phyloP scores from a whole-genome alignment of 768 basidiomycete genomes.

The Leccinum ochraceum region DNA sequence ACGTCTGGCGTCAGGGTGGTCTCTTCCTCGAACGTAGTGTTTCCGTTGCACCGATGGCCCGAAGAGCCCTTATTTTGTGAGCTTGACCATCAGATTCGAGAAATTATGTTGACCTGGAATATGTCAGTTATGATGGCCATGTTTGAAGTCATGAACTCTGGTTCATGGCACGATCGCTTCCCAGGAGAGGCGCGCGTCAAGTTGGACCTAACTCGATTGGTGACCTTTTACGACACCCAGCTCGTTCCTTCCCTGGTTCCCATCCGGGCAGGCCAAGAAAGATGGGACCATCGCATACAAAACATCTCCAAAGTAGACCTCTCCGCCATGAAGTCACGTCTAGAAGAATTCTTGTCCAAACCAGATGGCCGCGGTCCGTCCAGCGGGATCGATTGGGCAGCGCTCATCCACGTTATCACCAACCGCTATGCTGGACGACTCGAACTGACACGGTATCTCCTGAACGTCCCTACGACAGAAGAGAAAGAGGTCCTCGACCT shows the following conservation, averaged over 20 bases:
- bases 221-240: slow-evolving; percentile 31
- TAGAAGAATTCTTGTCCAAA: slow-evolving; percentile 6
- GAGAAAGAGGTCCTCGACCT: slow-evolving; percentile 3
- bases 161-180: slow-evolving; percentile 25
- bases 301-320: slow-evolving; percentile 18
- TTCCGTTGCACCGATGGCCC: background rate
- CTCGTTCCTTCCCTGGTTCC: slow-evolving; percentile 21
- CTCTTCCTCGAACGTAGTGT: slow-evolving; percentile 39
- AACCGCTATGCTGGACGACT: slow-evolving; percentile 36
- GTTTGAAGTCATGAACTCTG: slow-evolving; percentile 20
- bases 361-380: background rate
- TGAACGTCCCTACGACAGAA: slow-evolving; percentile 14
- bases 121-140: background rate
- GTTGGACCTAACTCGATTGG: slow-evolving; percentile 18
- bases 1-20: slow-evolving; percentile 22
- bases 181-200: slow-evolving; percentile 30
- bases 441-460: slow-evolving; percentile 25
- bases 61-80: background rate
- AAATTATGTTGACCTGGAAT: background rate
- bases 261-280: slow-evolving; percentile 15
- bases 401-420: slow-evolving; percentile 28
- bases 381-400: slow-evolving; percentile 37
- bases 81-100: background rate
- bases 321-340: background rate
- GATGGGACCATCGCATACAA: slow-evolving; percentile 21